Conservation (phyloP, 2,329 filamentous ascomycete species). For the Ascochyta rabiei region DNA sequence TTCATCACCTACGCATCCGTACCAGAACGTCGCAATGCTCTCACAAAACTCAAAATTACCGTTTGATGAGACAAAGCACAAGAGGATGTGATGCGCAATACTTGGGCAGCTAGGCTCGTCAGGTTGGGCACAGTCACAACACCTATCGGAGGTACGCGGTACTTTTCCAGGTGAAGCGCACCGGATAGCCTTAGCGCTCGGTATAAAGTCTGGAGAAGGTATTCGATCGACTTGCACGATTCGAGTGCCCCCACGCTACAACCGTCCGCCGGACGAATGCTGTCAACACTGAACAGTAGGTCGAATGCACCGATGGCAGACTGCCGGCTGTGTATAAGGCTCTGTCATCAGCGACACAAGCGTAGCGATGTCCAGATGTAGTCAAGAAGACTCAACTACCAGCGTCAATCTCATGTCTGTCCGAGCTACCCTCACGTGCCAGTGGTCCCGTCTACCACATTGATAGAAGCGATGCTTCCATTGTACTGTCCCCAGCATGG, state of each 20-base stretch:
- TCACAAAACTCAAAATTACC: too few species aligned
- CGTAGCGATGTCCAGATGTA: background rate
- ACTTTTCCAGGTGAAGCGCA: background rate
- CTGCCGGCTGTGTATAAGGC: background rate
- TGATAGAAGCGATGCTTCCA: too few species aligned
- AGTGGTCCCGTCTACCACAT: too few species aligned
- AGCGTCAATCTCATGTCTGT: background rate
- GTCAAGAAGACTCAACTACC: background rate
- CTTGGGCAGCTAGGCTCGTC: constrained; percentile 1
- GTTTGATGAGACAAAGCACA: background rate
- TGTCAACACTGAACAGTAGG: background rate
- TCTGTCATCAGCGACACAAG: background rate
- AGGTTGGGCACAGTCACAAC: constrained; percentile 6
- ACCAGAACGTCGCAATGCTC: background rate
- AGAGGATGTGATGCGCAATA: background rate
- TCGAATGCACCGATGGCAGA: background rate
- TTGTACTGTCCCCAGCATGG: too few species aligned
- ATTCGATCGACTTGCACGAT: constrained; percentile 3
- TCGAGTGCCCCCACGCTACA: background rate
- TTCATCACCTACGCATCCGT: background rate
- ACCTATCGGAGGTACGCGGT: background rate
- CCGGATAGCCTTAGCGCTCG: constrained; percentile 1
- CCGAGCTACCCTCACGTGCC: background rate
- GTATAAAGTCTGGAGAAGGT: background rate
- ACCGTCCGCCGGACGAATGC: background rate